A percentile compares a stretch with the other conserved stretches of the same genome.
Conservation (phyloP, 768 basidiomycete species). For the Leucogyrophana mollusca region DNA sequence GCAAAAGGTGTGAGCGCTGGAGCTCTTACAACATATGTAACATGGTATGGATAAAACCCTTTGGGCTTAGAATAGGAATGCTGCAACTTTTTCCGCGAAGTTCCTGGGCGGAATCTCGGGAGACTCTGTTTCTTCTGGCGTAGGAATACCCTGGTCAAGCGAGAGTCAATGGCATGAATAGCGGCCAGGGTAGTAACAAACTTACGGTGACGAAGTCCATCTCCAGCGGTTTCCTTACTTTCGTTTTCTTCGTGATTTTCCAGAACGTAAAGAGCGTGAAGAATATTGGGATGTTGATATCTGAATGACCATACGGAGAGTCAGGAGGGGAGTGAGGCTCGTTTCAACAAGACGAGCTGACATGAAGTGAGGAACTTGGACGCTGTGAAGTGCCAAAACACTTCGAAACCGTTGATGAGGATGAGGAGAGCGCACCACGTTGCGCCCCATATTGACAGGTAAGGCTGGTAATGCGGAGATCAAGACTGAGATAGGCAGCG, state of each 20-base stretch:
- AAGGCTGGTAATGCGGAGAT: slow-evolving; percentile 39
- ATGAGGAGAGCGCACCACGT: slow-evolving; percentile 62
- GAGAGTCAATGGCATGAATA: not conserved
- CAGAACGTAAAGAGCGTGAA: slow-evolving; percentile 20
- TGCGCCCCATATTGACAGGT: slow-evolving; percentile 66
- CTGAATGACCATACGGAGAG: slow-evolving; percentile 19
- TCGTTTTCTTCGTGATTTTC: slow-evolving; percentile 17
- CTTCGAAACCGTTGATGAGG: slow-evolving; percentile 51
- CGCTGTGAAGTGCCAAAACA: slow-evolving; percentile 62
- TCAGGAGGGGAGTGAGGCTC: not conserved
- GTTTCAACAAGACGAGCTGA: slow-evolving; percentile 17
- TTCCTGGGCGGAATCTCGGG: slow-evolving; percentile 51
- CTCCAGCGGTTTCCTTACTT: slow-evolving; percentile 52
- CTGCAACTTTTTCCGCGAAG: slow-evolving; percentile 48
- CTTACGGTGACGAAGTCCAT: slow-evolving; percentile 72
- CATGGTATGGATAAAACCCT: too few relatives aligned
- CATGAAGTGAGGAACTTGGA: slow-evolving; percentile 50
- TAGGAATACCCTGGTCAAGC: slow-evolving; percentile 54
- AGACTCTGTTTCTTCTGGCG: slow-evolving; percentile 62
- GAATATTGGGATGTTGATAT: slow-evolving; percentile 28
- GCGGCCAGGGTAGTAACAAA: slow-evolving; percentile 2
- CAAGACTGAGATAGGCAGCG: slow-evolving; percentile 10
- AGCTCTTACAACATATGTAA: too few relatives aligned
- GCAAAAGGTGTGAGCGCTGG: too few relatives aligned
- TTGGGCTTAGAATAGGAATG: slow-evolving; percentile 54